Base-by-base conservation (phyloP, 441 rosid species). In the Breynia disticha region DNA sequence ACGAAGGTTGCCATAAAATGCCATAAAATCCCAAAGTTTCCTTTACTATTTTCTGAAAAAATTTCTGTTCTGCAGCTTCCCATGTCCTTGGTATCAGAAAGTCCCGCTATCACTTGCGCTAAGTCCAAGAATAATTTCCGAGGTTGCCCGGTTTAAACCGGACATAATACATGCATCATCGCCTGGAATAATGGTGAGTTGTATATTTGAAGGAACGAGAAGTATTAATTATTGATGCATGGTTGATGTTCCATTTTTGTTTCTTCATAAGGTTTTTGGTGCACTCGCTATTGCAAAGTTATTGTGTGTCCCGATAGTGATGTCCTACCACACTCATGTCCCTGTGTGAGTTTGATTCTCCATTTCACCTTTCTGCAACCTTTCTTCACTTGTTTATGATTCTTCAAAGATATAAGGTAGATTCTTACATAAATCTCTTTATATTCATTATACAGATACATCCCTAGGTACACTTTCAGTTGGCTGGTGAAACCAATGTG, bases 401-500 rank as follows among this genome's bases (percentile, higher is more conserved):
- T 13, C 44, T 41, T 41, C 44, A 11, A 41, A 41, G 3, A 11
- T 19, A 10, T 19, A 47, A 17, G 20, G 12, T n/a, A n/a, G 50
- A 17, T 15, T 16, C 11, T 47, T 47, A 11, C 20, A 15, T 17
- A 47, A 19, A 17, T 47, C 5, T 8, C 17, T 14, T 18, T 14
- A 19, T 12, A 38, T 50, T 53, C 56, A 48, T 48, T 61, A 51
- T 72, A 55, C 80, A 91, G 98, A 63, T 88, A 91, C 67, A 87
- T 91, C 47, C 98, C 98, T 42, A 82, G 96, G 69, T 91, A 91
- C 72, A 88, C 98, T 16, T 91, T 87, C 73, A 82, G 94, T 72
- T 91, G 98, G 98, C 75, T 91, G 74, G 96, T 91, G 67, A 74
- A 66, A 66, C 97, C 98, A n/a, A 91, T 91, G 98, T 91, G 96